Conservation (phyloP, 768 basidiomycete species). For the Astraeus odoratus region DNA sequence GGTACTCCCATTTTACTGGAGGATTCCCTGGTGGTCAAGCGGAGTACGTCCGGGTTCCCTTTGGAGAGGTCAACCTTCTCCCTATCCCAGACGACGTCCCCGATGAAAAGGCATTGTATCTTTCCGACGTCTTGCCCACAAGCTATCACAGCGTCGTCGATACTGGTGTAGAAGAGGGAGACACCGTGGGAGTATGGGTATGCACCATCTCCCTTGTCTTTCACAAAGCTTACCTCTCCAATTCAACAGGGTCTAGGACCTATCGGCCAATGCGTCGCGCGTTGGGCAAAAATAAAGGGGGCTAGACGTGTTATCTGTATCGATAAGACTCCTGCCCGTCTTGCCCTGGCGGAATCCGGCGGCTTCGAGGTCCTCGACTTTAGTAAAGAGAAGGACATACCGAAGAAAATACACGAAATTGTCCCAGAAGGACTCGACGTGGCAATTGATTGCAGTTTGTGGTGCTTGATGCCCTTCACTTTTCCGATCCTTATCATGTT, state of each 20-base stretch:
- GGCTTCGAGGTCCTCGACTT: conserved; percentile 57
- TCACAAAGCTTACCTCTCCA: background rate
- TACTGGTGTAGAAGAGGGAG: conserved; percentile 65
- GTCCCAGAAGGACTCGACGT: conserved; percentile 62
- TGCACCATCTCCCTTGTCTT: conserved; percentile 10
- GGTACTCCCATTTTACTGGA: conserved; percentile 65
- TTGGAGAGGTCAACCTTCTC: conserved; percentile 65
- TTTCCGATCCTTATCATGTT: background rate
- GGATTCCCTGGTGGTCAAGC: conserved; percentile 73
- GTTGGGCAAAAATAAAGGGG: conserved; percentile 61
- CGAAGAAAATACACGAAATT: conserved; percentile 50
- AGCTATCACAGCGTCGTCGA: conserved; percentile 71
- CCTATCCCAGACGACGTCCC: conserved; percentile 59
- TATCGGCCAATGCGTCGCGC: conserved; percentile 54
- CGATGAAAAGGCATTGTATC: conserved; percentile 54
- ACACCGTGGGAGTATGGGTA: conserved; percentile 68
- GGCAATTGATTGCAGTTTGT: conserved; percentile 43
- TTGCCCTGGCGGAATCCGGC: conserved; percentile 39
- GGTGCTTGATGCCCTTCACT: conserved; percentile 9
- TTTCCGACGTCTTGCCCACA: conserved; percentile 62
- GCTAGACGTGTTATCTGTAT: conserved; percentile 67
- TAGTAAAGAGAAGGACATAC: conserved; percentile 37
- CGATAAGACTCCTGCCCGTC: conserved; percentile 50
- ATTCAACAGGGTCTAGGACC: conserved; percentile 51
- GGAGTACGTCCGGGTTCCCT: conserved; percentile 67